These are phyloP conservation scores for Coccomyxa sp. DNA, from an alignment of 139 green algal species.

Conservation along the genomic window DNA sequence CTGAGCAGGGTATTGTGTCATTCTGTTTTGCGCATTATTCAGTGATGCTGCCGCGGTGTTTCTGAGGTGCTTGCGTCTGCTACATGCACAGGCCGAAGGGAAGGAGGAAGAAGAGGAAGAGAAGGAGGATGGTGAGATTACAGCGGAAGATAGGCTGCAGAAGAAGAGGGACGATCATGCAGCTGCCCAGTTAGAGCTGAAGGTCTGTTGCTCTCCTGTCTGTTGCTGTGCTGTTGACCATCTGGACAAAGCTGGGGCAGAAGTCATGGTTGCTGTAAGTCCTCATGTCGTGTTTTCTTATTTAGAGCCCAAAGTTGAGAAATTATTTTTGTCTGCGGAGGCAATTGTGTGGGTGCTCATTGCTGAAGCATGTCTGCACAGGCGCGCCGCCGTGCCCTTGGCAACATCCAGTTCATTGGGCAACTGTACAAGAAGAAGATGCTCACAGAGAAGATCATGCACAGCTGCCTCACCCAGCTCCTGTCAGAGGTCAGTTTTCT, in stretches of 20 bases:
- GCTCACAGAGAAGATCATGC: conserved; percentile 97
- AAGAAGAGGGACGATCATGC: conserved; percentile 26
- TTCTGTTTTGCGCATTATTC: too few species aligned
- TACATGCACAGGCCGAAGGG: not conserved
- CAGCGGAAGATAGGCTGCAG: conserved; percentile 20
- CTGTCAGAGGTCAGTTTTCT: conserved; percentile 37
- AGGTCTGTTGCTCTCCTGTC: conserved; percentile 18
- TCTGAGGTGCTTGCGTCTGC: too few species aligned
- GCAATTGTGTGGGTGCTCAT: not conserved
- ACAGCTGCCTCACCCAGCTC: conserved; percentile 77
- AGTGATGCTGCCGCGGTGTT: too few species aligned
- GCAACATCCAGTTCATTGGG: conserved; percentile 99
- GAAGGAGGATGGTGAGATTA: conserved; percentile 49
- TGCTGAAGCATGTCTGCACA: not conserved
- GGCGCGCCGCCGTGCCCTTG: conserved; percentile 77
- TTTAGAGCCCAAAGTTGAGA: not conserved
- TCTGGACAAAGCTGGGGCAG: not conserved
- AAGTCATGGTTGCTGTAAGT: not conserved
- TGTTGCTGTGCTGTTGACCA: not conserved
- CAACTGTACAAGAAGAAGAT: conserved; percentile 83
- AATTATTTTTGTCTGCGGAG: not conserved
- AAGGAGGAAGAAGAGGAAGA: conserved; percentile 35
- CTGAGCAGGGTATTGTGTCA: too few species aligned
- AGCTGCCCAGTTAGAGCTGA: conserved; percentile 54
- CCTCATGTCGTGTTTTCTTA: not conserved